These are phyloP conservation scores for Prosopis cineraria DNA, from an alignment of 306 rosid species.

Conservation along the genomic window DNA sequence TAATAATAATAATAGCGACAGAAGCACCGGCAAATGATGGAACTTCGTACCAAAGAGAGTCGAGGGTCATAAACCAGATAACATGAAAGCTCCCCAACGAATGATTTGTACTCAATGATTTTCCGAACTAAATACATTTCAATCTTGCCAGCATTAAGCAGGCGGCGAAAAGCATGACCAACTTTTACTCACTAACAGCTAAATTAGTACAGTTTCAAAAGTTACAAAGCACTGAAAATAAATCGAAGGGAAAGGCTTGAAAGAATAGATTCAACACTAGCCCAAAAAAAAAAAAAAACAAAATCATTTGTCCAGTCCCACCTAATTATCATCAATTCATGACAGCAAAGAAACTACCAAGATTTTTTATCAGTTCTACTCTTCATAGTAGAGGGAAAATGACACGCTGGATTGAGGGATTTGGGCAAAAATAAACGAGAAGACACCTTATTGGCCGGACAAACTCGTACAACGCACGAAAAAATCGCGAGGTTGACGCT, in stretches of 20 bases:
- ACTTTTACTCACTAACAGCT: not conserved
- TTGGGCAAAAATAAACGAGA: slow-evolving; percentile 13
- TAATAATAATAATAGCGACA: no score
- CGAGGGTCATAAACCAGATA: not conserved
- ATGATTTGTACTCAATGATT: not conserved
- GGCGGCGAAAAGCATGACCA: not conserved
- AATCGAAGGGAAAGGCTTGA: slow-evolving; percentile 3
- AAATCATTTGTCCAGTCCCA: not conserved
- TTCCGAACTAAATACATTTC: not conserved
- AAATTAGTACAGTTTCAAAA: not conserved
- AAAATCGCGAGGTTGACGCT: not conserved
- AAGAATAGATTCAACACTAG: not conserved
- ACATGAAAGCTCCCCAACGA: not conserved
- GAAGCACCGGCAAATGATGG: not conserved
- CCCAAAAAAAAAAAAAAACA: not conserved
- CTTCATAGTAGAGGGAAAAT: slow-evolving; percentile 16
- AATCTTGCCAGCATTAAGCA: not conserved
- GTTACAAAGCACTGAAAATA: not conserved
- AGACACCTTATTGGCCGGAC: slow-evolving; percentile 16
- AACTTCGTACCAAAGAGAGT: not conserved
- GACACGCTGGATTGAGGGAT: slow-evolving; percentile 15
- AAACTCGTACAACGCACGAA: slow-evolving; percentile 10
- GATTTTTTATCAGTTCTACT: not conserved
- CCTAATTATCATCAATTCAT: slow-evolving; percentile 15
- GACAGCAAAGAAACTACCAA: not conserved